Evolutionary conservation across 257 asterid species (phyloP).

Genomic region (Solanum lycopersicoides): DNA sequence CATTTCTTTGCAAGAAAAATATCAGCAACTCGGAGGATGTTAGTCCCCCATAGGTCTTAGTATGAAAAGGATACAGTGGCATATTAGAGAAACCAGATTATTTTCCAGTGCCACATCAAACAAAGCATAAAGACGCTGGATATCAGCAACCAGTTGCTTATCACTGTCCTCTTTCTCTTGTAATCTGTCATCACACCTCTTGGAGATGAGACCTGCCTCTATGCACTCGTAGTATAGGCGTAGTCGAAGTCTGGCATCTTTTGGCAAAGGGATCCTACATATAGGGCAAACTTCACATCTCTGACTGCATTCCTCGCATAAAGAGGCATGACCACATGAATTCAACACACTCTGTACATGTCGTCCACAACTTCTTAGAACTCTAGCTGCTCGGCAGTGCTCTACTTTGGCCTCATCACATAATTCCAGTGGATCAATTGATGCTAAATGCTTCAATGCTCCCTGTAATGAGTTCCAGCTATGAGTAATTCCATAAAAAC

Average conservation of each 20-base stretch:
- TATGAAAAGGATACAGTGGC: constrained; percentile 81
- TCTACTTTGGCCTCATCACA: constrained; percentile 94
- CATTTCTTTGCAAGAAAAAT: not conserved
- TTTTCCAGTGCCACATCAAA: constrained; percentile 91
- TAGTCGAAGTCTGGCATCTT: constrained; percentile 55
- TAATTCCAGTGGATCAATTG: constrained; percentile 72
- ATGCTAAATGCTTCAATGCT: constrained; percentile 70
- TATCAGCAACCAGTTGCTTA: constrained; percentile 53
- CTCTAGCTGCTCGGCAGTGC: constrained; percentile 91
- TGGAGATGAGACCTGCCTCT: constrained; percentile 82
- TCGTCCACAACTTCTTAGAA: constrained; percentile 86
- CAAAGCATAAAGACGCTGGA: constrained; percentile 65
- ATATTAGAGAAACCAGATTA: constrained; percentile 70
- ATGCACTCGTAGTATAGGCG: constrained; percentile 85
- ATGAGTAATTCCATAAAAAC: not conserved
- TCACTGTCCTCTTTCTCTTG: constrained; percentile 51
- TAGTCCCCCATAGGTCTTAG: not conserved
- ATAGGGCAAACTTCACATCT: constrained; percentile 91
- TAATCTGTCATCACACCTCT: constrained; percentile 69
- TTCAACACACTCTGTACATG: constrained; percentile 56
- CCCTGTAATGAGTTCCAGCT: constrained; percentile 29
- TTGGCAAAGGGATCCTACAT: constrained; percentile 57
- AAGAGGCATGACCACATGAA: constrained; percentile 85
- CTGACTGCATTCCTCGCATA: constrained; percentile 92
- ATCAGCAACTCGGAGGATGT: not conserved